A percentile compares a stretch with the other conserved stretches of the same genome.
phyloP scores from a whole-genome alignment of 2,329 filamentous ascomycete genomes.

The Proliferodiscus dingleyae region DNA sequence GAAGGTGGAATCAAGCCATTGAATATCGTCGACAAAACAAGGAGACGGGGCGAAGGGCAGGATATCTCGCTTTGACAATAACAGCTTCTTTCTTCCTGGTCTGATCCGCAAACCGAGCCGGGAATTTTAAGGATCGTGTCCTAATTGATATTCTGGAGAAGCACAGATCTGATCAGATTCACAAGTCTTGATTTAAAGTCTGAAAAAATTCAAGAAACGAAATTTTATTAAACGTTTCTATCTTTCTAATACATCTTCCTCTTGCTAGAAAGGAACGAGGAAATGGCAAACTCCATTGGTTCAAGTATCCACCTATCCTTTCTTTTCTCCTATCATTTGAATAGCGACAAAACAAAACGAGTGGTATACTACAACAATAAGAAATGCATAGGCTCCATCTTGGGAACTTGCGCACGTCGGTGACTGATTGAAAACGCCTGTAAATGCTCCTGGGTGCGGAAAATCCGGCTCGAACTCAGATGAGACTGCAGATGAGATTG shows the following conservation, averaged over 20 bases:
- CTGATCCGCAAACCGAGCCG: too few species aligned
- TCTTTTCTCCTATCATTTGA: background rate
- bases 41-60: too few species aligned
- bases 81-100: too few species aligned
- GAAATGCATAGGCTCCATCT: background rate
- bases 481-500: background rate
- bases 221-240: slow-evolving; percentile 22
- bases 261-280: background rate
- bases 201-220: slow-evolving; percentile 11
- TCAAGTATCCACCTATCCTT: slow-evolving; percentile 3
- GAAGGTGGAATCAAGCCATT: too few species aligned
- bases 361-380: slow-evolving; percentile 9
- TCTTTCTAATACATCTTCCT: slow-evolving; percentile 3
- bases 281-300: background rate
- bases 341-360: slow-evolving; percentile 3
- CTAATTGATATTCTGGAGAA: too few species aligned
- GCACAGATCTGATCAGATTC: too few species aligned
- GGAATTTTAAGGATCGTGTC: too few species aligned
- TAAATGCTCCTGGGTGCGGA: slow-evolving; percentile 3
- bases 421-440: slow-evolving; percentile 1
- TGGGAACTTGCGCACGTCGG: too few species aligned
- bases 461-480: background rate
- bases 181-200: too few species aligned
- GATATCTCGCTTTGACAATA: too few species aligned
- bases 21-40: too few species aligned